Evolutionary conservation across 164 flowering plant species (phyloP).

Genomic region (Stephania cephalantha): DNA sequence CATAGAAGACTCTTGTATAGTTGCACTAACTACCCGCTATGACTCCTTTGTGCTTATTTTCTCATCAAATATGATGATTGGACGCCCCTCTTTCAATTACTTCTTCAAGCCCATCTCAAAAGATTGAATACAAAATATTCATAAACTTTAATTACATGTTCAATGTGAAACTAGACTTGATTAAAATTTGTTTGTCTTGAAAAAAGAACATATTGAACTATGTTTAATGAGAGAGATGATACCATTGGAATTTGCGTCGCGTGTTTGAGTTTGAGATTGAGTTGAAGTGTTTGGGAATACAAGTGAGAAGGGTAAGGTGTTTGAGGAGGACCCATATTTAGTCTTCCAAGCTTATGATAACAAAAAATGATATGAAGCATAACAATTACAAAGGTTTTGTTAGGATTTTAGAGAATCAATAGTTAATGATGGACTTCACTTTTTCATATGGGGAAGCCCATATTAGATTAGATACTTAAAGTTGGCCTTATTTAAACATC

Average conservation of each 20-base stretch:
- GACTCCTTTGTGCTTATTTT: conserved; percentile 44
- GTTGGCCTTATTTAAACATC: no score
- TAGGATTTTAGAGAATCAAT: neutral
- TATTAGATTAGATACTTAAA: no score
- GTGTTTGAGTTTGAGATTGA: conserved; percentile 39
- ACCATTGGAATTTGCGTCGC: conserved; percentile 30
- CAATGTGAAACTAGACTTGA: neutral
- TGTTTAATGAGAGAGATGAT: conserved; percentile 12
- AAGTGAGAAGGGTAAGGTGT: conserved; percentile 44
- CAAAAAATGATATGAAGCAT: neutral
- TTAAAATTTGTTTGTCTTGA: no score
- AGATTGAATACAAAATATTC: conserved; percentile 18
- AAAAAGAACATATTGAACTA: neutral
- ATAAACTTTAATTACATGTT: no score
- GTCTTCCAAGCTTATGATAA: conserved; percentile 7
- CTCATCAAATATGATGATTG: conserved; percentile 51
- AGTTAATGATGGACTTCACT: neutral
- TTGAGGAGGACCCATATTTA: conserved; percentile 40
- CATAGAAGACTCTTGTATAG: neutral
- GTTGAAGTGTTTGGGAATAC: conserved; percentile 64
- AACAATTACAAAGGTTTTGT: neutral
- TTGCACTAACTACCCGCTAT: conserved; percentile 38
- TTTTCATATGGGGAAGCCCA: conserved; percentile 1
- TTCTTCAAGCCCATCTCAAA: conserved; percentile 40
- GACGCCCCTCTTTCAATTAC: conserved; percentile 54